Evolutionary conservation across 768 basidiomycete genomes (phyloP), one percentile per base, ranked within the genome.

Genomic region (Pisolithus tinctorius): DNA sequence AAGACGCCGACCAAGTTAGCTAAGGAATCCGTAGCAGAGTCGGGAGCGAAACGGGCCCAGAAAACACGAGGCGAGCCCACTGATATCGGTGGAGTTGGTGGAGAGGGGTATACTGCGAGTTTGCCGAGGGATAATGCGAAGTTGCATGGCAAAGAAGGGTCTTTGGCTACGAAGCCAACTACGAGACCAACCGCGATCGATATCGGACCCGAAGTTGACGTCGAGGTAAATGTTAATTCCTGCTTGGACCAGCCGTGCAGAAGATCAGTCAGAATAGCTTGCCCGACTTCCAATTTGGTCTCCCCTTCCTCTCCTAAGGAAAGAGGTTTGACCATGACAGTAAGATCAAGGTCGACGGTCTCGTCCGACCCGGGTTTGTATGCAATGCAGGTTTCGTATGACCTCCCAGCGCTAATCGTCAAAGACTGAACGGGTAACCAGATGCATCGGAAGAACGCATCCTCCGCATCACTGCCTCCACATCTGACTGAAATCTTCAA

Each of bases 371-470:
- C 63, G 10, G 72, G 25, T 64, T 84, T 87, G 64, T 81, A 86
- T 17, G 83, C 64, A 42, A 79, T 52, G 6, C 66, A 68, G 8
- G 76, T 78, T 36, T 77, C 74, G 55, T 87, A 86, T 2, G 62
- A 61, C 50, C 60, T 65, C 25, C 63, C 59, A 0, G 73, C 61
- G 0, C 78, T 76, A 44, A 86, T 54, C 6, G 69, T 57, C 37
- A 87, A 62, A 6, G 83, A 81, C 59, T 88, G 86, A 20, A 87
- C 63, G 2, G 86, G 86, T 2, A 87, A 48, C 81, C 83, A 88
- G 37, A 86, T 60, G 30, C 71, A 74, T 37, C 78, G 73, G 63
- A 78, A 83, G 36, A 72, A 67, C 0, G 74, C 73, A 41, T 74
- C 72, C 16, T 81, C 76, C 17, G 73, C 70, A 1, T 68, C 61